Evolutionary conservation across 148 eudicot species (phyloP).

Genomic region (Rheum nobile): DNA sequence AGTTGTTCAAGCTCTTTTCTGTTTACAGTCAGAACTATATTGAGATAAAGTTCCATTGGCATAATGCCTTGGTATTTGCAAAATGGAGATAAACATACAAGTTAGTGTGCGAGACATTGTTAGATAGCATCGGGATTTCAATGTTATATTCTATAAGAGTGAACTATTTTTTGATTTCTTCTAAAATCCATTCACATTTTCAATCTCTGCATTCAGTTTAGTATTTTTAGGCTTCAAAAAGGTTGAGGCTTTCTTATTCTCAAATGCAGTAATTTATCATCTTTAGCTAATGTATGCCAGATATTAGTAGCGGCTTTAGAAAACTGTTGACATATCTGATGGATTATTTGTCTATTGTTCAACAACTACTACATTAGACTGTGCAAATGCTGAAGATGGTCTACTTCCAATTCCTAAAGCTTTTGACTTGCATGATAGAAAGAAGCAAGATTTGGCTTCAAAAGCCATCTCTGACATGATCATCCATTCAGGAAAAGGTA

Average conservation of each 20-base stretch:
- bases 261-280: too few species aligned
- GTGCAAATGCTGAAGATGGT: slow-evolving; percentile 85
- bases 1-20: background rate
- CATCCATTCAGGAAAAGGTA: slow-evolving; percentile 40
- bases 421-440: slow-evolving; percentile 28
- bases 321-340: background rate
- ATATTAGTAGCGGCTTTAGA: background rate
- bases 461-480: slow-evolving; percentile 10
- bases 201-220: background rate
- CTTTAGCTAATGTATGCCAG: background rate
- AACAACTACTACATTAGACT: slow-evolving; percentile 80
- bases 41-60: background rate
- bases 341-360: slow-evolving; percentile 9
- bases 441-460: slow-evolving; percentile 20
- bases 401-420: slow-evolving; percentile 59
- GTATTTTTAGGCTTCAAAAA: background rate
- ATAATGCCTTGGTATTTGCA: too few species aligned
- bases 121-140: background rate
- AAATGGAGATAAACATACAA: too few species aligned
- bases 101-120: background rate
- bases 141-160: background rate
- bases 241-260: background rate
- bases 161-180: background rate
- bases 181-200: background rate
- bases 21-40: background rate